Percentiles rank a stretch among this genome's conserved stretches.
These are phyloP conservation scores for Amaranthus cruentus DNA, from an alignment of 148 eudicot genomes.

Conservation along the genomic window DNA sequence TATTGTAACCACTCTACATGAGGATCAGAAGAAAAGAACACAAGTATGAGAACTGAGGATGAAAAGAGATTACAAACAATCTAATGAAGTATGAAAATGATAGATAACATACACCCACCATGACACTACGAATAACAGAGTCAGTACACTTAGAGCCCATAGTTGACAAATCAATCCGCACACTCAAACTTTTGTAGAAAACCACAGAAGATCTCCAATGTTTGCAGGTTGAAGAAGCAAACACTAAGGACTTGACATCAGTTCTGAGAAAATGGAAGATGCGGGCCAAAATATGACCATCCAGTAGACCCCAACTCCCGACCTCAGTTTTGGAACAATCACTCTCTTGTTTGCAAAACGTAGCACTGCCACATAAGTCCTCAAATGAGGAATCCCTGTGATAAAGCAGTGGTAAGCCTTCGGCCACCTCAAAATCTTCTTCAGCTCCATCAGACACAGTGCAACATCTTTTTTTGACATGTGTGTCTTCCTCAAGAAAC, in stretches of 20 bases:
- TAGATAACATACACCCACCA: constrained; percentile 41
- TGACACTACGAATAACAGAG: constrained; percentile 40
- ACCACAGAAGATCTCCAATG: constrained; percentile 76
- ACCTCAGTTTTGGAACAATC: constrained; percentile 27
- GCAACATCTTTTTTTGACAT: constrained; percentile 59
- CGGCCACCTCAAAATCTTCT: constrained; percentile 45
- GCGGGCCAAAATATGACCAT: constrained; percentile 78
- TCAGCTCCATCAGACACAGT: constrained; percentile 42
- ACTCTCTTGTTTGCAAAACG: constrained; percentile 35
- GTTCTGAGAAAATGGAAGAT: constrained; percentile 78
- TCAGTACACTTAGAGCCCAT: constrained; percentile 64
- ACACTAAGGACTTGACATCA: constrained; percentile 67
- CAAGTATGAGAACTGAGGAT: constrained; percentile 8
- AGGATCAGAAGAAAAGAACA: constrained; percentile 3
- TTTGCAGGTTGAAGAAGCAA: constrained; percentile 74
- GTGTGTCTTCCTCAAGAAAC: constrained; percentile 31
- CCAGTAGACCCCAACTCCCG: constrained; percentile 71
- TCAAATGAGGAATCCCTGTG: constrained; percentile 57
- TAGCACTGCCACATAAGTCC: constrained; percentile 51
- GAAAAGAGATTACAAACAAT: constrained; percentile 1
- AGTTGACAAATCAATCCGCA: constrained; percentile 61
- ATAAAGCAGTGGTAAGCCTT: constrained; percentile 28
- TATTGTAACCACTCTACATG: constrained; percentile 76
- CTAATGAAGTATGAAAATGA: not conserved
- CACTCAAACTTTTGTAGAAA: constrained; percentile 56